Conservation (phyloP, 306 rosid species). For the Vigna hirtella region DNA sequence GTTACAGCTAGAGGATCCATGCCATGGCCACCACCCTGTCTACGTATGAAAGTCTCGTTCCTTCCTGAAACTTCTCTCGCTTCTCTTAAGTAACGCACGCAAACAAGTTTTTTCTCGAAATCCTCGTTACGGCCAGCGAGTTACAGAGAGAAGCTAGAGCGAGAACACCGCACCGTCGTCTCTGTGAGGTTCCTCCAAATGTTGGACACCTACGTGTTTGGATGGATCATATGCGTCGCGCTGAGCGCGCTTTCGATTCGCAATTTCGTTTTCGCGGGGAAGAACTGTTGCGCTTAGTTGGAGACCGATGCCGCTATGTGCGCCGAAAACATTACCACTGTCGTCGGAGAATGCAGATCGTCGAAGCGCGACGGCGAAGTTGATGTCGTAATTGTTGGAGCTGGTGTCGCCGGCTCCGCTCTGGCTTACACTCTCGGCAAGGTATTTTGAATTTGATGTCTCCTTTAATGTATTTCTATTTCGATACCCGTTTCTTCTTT, state of each 20-base stretch:
- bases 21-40: background rate
- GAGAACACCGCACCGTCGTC: slow-evolving; percentile 21
- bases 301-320: slow-evolving; percentile 39
- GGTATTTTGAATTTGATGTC: slow-evolving; percentile 48
- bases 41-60: background rate
- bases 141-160: slow-evolving; percentile 31
- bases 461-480: background rate
- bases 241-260: slow-evolving; percentile 54
- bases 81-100: slow-evolving; percentile 18
- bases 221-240: slow-evolving; percentile 56
- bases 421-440: slow-evolving; percentile 94
- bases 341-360: slow-evolving; percentile 70
- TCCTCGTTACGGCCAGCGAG: slow-evolving; percentile 30
- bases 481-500: background rate
- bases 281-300: slow-evolving; percentile 31
- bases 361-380: slow-evolving; percentile 39
- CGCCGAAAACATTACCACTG: slow-evolving; percentile 52
- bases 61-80: background rate
- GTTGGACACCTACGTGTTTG: slow-evolving; percentile 61
- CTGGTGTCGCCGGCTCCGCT: slow-evolving; percentile 96
- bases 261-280: slow-evolving; percentile 43
- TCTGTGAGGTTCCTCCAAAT: slow-evolving; percentile 47
- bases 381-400: slow-evolving; percentile 90
- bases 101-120: background rate
- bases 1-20: background rate